Conservation (phyloP, 176 grass and related monocot genomes). For the Lolium multiflorum region DNA sequence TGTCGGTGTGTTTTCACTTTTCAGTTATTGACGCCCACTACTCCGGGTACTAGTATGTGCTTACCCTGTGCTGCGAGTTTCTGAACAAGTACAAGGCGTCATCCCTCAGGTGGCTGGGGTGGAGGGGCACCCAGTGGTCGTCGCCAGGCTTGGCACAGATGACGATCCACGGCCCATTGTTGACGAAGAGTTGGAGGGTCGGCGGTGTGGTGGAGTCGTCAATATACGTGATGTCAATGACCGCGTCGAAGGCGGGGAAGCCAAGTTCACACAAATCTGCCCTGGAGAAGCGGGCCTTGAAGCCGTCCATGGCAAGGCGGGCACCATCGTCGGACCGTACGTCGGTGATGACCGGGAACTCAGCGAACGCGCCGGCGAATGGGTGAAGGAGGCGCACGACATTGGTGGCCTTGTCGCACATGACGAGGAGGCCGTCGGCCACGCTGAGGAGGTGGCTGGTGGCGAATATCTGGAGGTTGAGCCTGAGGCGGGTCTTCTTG, state of each 20-base stretch:
- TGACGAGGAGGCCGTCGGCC: too few species aligned
- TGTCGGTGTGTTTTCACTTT: too few species aligned
- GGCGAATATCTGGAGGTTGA: neutral
- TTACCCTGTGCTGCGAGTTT: too few species aligned
- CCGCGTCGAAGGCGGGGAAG: too few species aligned
- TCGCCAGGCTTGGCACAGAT: neutral
- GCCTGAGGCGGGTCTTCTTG: neutral
- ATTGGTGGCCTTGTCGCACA: too few species aligned
- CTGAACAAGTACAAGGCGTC: too few species aligned
- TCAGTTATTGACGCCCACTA: too few species aligned
- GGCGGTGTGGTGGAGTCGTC: neutral
- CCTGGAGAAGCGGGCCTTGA: neutral
- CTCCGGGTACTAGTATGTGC: too few species aligned
- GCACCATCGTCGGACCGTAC: neutral
- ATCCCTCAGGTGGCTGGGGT: neutral
- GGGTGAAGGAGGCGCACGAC: too few species aligned
- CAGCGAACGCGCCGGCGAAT: neutral
- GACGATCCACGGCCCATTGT: neutral
- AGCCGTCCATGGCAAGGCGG: neutral
- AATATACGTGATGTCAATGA: neutral
- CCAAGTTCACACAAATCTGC: too few species aligned
- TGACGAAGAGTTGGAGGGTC: neutral
- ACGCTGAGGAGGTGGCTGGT: too few species aligned
- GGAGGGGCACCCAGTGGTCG: neutral
- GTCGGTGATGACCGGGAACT: conserved; percentile 20